phyloP scores from a whole-genome alignment of 2,329 filamentous ascomycete species.

The Onygenales sp. region DNA sequence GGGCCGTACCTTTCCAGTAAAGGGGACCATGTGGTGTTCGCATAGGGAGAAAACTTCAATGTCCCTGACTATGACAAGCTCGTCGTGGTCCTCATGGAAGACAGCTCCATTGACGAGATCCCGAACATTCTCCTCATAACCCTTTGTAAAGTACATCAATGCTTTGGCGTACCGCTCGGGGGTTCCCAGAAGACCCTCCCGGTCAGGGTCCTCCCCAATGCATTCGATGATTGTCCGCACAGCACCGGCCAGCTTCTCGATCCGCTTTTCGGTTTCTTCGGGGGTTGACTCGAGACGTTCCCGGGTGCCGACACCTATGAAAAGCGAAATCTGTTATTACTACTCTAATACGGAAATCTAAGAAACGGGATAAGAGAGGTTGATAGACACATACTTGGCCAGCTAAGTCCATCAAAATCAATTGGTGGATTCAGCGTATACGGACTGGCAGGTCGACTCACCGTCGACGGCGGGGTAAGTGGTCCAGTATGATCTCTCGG shows the following conservation, averaged over 20 bases:
- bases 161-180: constrained; percentile 90
- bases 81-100: constrained; percentile 93
- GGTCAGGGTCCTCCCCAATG: constrained; percentile 55
- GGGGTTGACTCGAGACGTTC: constrained; percentile 47
- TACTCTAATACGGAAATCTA: background rate
- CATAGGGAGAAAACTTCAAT: constrained; percentile 92
- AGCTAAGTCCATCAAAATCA: constrained; percentile 44
- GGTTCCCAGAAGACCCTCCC: constrained; percentile 54
- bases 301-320: constrained; percentile 36
- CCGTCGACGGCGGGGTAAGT: constrained; percentile 42
- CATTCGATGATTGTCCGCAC: constrained; percentile 57
- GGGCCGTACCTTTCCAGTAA: constrained; percentile 73
- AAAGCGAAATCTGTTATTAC: background rate
- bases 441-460: constrained; percentile 41
- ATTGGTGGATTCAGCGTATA: constrained; percentile 42
- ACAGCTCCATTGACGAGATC: constrained; percentile 90
- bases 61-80: constrained; percentile 95
- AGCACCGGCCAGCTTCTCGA: constrained; percentile 53
- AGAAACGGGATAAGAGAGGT: background rate
- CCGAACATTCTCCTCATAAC: constrained; percentile 87
- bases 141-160: constrained; percentile 90
- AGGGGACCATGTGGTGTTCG: constrained; percentile 95
- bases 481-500: constrained; percentile 42
- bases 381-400: constrained; percentile 37
- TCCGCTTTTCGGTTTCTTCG: constrained; percentile 47